Conservation (phyloP, 495 filamentous ascomycete species). For the Choiromyces venosus region DNA sequence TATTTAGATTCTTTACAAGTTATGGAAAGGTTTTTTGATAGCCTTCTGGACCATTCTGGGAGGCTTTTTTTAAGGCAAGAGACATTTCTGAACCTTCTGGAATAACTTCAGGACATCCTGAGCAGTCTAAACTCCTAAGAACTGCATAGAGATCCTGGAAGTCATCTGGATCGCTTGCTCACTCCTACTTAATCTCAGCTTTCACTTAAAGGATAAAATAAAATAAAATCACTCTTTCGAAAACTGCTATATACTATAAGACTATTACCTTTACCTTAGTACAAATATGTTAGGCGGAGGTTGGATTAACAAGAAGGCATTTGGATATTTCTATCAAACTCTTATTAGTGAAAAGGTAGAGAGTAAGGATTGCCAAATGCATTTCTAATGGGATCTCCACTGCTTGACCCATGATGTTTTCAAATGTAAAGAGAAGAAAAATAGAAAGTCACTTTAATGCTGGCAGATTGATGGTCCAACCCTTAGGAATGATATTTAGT, state of each 20-base stretch:
- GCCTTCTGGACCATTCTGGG: no score
- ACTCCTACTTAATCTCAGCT: neutral
- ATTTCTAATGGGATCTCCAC: neutral
- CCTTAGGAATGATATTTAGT: no score
- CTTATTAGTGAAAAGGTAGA: conserved; percentile 3
- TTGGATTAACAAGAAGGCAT: neutral
- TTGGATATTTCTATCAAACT: conserved; percentile 7
- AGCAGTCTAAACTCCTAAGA: no score
- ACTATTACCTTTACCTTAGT: neutral
- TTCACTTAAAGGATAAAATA: neutral
- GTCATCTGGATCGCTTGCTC: neutral
- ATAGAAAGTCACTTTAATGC: no score
- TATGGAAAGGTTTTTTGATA: neutral
- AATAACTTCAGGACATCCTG: no score
- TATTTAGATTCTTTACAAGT: conserved; percentile 1
- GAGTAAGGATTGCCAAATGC: neutral
- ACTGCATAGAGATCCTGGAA: no score
- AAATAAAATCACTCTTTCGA: neutral
- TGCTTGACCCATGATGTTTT: no score
- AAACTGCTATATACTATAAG: neutral
- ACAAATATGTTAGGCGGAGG: neutral
- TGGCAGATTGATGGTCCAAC: no score
- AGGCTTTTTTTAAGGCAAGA: no score
- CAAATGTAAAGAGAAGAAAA: no score
- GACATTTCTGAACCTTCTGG: no score